Evolutionary conservation across 2,329 filamentous ascomycete species (phyloP).

Genomic region (Trichophyton benhamiae): DNA sequence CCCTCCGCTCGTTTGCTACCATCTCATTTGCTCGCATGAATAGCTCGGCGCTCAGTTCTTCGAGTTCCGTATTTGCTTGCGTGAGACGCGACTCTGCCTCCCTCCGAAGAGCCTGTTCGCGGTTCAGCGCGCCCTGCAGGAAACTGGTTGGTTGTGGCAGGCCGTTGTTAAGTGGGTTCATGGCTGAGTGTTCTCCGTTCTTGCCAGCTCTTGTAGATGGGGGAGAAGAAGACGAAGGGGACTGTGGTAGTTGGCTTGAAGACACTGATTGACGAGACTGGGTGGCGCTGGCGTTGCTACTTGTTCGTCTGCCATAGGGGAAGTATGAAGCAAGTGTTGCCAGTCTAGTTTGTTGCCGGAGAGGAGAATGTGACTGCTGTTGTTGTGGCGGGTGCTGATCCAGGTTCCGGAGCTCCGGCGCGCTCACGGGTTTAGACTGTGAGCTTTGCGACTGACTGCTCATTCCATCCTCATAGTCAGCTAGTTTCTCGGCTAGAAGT

Average conservation of each 20-base stretch:
- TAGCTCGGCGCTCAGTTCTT: conserved; percentile 48
- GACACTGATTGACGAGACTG: conserved; percentile 17
- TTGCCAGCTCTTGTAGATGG: conserved; percentile 8
- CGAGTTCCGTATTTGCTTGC: conserved; percentile 46
- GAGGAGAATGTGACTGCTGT: conserved; percentile 13
- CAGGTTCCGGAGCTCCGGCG: conserved; percentile 4
- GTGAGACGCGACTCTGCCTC: conserved; percentile 46
- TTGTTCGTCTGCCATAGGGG: conserved; percentile 26
- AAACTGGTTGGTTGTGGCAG: conserved; percentile 15
- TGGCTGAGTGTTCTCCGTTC: conserved; percentile 10
- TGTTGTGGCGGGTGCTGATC: conserved; percentile 19
- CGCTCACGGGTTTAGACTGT: conserved; percentile 8
- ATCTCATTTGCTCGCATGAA: conserved; percentile 56
- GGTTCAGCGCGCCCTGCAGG: conserved; percentile 42
- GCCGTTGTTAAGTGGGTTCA: conserved; percentile 6
- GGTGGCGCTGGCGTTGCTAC: conserved; percentile 19
- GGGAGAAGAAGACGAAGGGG: conserved; percentile 14
- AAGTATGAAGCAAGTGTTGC: conserved; percentile 29
- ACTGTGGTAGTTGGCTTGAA: conserved; percentile 11
- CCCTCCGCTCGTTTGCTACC: conserved; percentile 50
- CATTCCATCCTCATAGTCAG: conserved; percentile 53
- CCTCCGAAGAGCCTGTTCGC: conserved; percentile 43
- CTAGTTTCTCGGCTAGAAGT: conserved; percentile 41
- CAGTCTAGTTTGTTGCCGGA: conserved; percentile 25
- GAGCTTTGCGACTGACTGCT: conserved; percentile 30